These are phyloP conservation scores for Apiospora arundinis DNA, from an alignment of 2,329 filamentous ascomycete genomes.

Conservation along the genomic window DNA sequence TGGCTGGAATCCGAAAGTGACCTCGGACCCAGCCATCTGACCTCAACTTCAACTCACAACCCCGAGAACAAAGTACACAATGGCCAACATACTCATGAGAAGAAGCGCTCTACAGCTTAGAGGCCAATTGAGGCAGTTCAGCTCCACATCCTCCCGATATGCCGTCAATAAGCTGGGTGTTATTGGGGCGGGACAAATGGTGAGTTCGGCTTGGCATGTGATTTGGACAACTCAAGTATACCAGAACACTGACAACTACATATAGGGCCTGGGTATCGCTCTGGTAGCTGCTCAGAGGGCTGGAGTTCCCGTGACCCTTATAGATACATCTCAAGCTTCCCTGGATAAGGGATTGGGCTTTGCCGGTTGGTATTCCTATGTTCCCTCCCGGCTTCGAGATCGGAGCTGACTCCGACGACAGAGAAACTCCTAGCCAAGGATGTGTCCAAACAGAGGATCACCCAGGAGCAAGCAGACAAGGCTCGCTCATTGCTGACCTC, in stretches of 20 bases:
- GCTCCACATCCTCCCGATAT: slow-evolving; percentile 50
- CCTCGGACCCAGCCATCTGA: slow-evolving; percentile 2
- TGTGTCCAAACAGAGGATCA: slow-evolving; percentile 84
- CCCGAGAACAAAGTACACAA: slow-evolving; percentile 32
- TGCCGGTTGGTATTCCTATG: slow-evolving; percentile 64
- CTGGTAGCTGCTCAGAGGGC: slow-evolving; percentile 89
- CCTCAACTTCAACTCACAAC: not conserved
- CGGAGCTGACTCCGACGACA: slow-evolving; percentile 38
- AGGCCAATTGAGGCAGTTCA: slow-evolving; percentile 17
- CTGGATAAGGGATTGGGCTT: slow-evolving; percentile 90
- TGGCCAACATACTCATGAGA: slow-evolving; percentile 49
- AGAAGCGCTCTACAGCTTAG: slow-evolving; percentile 43
- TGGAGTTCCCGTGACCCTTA: slow-evolving; percentile 80
- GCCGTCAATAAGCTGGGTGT: slow-evolving; percentile 88
- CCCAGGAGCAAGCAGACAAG: slow-evolving; percentile 78
- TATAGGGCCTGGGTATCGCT: slow-evolving; percentile 90
- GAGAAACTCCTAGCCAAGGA: slow-evolving; percentile 95
- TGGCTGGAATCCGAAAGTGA: not conserved
- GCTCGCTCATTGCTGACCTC: slow-evolving; percentile 73
- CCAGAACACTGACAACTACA: slow-evolving; percentile 34
- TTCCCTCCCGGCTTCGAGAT: not conserved
- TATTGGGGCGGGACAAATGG: slow-evolving; percentile 95
- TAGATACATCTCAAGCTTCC: slow-evolving; percentile 84
- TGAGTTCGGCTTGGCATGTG: slow-evolving; percentile 54
- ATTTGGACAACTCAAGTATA: slow-evolving; percentile 30